A percentile compares a stretch with the other conserved stretches of the same genome.
These are phyloP conservation scores for Arthrobotrys sphaeroides DNA, from an alignment of 2,329 filamentous ascomycete species.

Conservation along the genomic window DNA sequence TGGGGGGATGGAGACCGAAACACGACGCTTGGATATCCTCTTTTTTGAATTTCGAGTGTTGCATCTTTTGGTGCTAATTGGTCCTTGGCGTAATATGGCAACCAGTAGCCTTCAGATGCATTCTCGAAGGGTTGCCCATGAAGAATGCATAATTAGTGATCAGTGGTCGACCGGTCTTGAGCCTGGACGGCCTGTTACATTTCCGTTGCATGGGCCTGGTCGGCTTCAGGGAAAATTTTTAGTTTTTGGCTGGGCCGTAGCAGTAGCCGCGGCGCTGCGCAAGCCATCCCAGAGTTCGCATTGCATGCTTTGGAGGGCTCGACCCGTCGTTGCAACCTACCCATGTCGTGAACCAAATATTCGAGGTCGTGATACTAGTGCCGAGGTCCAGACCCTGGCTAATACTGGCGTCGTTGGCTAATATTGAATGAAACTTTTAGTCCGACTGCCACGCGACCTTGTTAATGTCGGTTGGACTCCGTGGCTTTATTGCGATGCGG, in stretches of 20 bases:
- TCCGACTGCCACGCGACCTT: background rate
- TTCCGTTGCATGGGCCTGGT: background rate
- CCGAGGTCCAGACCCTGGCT: background rate
- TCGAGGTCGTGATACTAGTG: background rate
- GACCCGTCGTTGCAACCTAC: too few species aligned
- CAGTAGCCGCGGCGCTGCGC: background rate
- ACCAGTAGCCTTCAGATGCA: background rate
- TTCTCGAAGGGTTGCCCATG: constrained; percentile 3
- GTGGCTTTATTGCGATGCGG: background rate
- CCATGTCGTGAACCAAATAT: too few species aligned
- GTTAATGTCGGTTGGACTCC: background rate
- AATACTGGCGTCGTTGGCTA: background rate
- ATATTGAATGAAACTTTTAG: background rate
- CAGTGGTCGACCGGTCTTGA: background rate
- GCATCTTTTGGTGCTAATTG: background rate
- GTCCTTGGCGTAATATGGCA: background rate
- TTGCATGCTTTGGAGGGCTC: too few species aligned
- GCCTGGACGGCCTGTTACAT: background rate
- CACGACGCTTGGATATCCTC: background rate
- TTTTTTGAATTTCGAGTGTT: background rate
- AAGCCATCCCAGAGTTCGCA: constrained; percentile 14
- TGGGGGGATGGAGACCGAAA: background rate
- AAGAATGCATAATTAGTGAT: constrained; percentile 14
- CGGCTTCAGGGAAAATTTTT: background rate
- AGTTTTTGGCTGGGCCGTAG: too few species aligned